A percentile compares a stretch with the other conserved stretches of the same genome.
Conservation (phyloP, 495 filamentous ascomycete genomes). For the Aspergillus ostianus region DNA sequence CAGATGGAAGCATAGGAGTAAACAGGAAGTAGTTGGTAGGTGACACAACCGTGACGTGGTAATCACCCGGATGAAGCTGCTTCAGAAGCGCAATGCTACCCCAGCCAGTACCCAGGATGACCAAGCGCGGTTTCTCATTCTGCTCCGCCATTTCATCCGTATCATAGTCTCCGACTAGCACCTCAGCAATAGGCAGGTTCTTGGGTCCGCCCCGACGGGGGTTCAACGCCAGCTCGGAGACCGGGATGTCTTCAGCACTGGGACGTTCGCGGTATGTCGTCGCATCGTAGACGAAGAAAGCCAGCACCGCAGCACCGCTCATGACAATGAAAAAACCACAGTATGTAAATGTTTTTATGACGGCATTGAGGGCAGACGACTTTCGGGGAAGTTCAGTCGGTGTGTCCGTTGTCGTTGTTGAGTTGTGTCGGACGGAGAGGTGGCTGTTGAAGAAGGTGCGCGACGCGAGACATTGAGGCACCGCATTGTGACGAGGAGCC, state of each 20-base stretch:
- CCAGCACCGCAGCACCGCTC: slow-evolving; percentile 57
- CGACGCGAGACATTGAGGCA: slow-evolving; percentile 26
- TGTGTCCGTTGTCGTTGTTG: slow-evolving; percentile 20
- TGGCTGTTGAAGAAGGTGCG: slow-evolving; percentile 25
- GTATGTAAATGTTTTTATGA: slow-evolving; percentile 52
- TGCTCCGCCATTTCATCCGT: slow-evolving; percentile 60
- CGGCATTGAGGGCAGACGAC: slow-evolving; percentile 18
- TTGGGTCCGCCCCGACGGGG: slow-evolving; percentile 89
- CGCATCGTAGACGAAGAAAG: slow-evolving; percentile 93
- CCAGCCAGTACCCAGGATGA: slow-evolving; percentile 94
- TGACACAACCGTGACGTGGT: slow-evolving; percentile 91
- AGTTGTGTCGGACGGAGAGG: slow-evolving; percentile 30
- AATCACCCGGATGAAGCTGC: slow-evolving; percentile 82
- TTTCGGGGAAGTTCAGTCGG: slow-evolving; percentile 10
- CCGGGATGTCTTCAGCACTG: slow-evolving; percentile 66
- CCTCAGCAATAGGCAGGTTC: slow-evolving; percentile 88
- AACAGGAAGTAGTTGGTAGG: slow-evolving; percentile 97
- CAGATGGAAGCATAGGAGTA: slow-evolving; percentile 95
- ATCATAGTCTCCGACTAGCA: slow-evolving; percentile 85
- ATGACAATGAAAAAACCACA: slow-evolving; percentile 59
- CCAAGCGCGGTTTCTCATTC: slow-evolving; percentile 85
- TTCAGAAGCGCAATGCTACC: slow-evolving; percentile 91
- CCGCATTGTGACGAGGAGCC: slow-evolving; percentile 22
- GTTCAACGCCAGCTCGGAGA: slow-evolving; percentile 77
- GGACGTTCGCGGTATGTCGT: slow-evolving; percentile 77